phyloP scores from a whole-genome alignment of 768 basidiomycete species.

The Clitopilus passeckerianus region DNA sequence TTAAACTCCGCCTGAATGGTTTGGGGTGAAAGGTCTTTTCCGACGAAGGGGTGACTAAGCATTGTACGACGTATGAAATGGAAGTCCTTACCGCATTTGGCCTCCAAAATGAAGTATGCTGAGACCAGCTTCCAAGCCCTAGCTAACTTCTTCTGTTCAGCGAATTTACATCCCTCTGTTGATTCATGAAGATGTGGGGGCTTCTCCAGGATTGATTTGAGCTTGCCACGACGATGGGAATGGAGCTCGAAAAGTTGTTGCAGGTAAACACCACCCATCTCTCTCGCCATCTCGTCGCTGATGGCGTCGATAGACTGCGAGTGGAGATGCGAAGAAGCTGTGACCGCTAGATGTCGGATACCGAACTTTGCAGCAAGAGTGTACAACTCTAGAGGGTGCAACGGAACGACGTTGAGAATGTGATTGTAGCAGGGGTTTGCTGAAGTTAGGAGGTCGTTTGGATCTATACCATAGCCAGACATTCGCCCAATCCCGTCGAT shows the following conservation, averaged over 20 bases:
- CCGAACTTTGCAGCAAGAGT: conserved; percentile 40
- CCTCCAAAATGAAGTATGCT: no score
- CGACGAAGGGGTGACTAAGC: no score
- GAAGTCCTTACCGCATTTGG: no score
- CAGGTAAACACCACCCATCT: conserved; percentile 47
- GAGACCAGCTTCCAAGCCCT: no score
- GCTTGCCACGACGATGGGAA: conserved; percentile 46
- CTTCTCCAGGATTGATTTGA: conserved; percentile 38
- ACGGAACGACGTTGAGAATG: conserved; percentile 37
- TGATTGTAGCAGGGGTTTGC: conserved; percentile 30
- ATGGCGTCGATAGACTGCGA: conserved; percentile 37
- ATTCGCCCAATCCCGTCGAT: conserved; percentile 22
- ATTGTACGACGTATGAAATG: no score
- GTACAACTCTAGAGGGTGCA: conserved; percentile 43
- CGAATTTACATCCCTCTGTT: conserved; percentile 4
- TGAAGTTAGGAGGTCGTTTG: conserved; percentile 22
- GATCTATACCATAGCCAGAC: conserved; percentile 35
- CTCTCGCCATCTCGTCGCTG: conserved; percentile 37
- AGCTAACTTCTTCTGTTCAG: no score
- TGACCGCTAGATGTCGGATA: conserved; percentile 42
- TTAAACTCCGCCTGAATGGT: no score
- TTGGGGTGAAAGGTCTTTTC: no score
- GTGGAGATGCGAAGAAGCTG: conserved; percentile 43
- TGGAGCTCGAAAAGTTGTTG: conserved; percentile 52
- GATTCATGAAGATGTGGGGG: conserved; percentile 13